These are phyloP conservation scores for Scleroderma citrinum DNA, from an alignment of 768 basidiomycete genomes.

Conservation along the genomic window DNA sequence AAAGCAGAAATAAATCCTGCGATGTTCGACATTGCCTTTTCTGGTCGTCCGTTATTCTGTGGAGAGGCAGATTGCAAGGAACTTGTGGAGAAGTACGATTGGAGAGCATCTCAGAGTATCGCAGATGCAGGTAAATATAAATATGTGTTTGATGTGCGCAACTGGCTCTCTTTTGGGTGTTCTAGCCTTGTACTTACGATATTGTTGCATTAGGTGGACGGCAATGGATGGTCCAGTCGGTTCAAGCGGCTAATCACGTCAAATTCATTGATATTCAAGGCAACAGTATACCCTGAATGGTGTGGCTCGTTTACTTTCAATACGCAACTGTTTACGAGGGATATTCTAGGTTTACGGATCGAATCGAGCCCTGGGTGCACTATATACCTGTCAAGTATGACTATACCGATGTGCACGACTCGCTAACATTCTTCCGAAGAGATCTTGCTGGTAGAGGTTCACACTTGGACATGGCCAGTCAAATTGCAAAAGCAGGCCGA, in stretches of 20 bases:
- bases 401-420: conserved; percentile 59
- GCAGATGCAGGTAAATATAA: conserved; percentile 47
- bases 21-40: conserved; percentile 50
- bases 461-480: conserved; percentile 51
- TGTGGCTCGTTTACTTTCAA: conserved; percentile 43
- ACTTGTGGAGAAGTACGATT: conserved; percentile 41
- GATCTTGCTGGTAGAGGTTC: conserved; percentile 28
- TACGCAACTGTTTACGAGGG: conserved; percentile 27
- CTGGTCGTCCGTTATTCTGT: conserved; percentile 39
- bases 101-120: conserved; percentile 36
- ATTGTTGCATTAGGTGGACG: conserved; percentile 39
- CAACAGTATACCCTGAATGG: conserved; percentile 63
- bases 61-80: conserved; percentile 34
- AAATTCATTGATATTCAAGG: conserved; percentile 54
- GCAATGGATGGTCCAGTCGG: conserved; percentile 55
- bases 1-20: conserved; percentile 42
- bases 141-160: conserved; percentile 46
- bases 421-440: conserved; percentile 63
- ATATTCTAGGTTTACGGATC: conserved; percentile 44
- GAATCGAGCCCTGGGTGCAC: conserved; percentile 58
- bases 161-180: background rate
- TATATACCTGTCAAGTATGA: conserved; percentile 61
- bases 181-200: too few species aligned
- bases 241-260: conserved; percentile 57
- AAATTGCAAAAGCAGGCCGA: conserved; percentile 46